Percentiles rank a stretch among this genome's conserved stretches.
These are phyloP conservation scores for Sugiyamaella pinicola DNA, from an alignment of 1,139 yeast genomes.

Conservation along the genomic window DNA sequence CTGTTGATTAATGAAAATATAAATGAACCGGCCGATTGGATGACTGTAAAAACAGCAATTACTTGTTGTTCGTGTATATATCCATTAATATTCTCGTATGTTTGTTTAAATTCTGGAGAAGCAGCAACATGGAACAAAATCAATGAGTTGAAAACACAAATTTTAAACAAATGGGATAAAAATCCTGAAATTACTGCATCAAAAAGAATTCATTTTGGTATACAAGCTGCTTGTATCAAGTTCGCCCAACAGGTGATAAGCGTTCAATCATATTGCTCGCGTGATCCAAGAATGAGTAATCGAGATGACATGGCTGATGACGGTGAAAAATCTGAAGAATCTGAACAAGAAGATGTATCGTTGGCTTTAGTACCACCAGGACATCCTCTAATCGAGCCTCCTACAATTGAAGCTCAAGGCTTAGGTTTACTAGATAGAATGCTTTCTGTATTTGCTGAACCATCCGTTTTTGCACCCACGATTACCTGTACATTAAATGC, in stretches of 20 bases:
- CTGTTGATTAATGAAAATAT: slow-evolving; percentile 32
- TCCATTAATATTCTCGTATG: slow-evolving; percentile 40
- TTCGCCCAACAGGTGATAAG: slow-evolving; percentile 72
- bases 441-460: slow-evolving; percentile 56
- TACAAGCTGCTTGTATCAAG: slow-evolving; percentile 68
- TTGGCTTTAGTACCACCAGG: slow-evolving; percentile 59
- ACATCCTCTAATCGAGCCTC: slow-evolving; percentile 66
- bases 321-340: slow-evolving; percentile 12
- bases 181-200: slow-evolving; percentile 24
- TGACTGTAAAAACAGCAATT: slow-evolving; percentile 40
- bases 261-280: slow-evolving; percentile 59
- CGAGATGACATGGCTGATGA: not conserved
- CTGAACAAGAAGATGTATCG: slow-evolving; percentile 50
- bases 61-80: slow-evolving; percentile 41
- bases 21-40: slow-evolving; percentile 30
- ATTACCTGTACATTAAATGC: slow-evolving; percentile 42
- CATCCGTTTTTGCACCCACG: slow-evolving; percentile 42
- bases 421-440: slow-evolving; percentile 67
- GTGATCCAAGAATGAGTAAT: slow-evolving; percentile 40
- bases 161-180: slow-evolving; percentile 40
- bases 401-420: slow-evolving; percentile 69
- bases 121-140: slow-evolving; percentile 39
- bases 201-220: slow-evolving; percentile 36
- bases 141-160: slow-evolving; percentile 37
- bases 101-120: slow-evolving; percentile 35